Evolutionary conservation across 2,329 filamentous ascomycete genomes (phyloP).

Genomic region (Epichloe sp.): DNA sequence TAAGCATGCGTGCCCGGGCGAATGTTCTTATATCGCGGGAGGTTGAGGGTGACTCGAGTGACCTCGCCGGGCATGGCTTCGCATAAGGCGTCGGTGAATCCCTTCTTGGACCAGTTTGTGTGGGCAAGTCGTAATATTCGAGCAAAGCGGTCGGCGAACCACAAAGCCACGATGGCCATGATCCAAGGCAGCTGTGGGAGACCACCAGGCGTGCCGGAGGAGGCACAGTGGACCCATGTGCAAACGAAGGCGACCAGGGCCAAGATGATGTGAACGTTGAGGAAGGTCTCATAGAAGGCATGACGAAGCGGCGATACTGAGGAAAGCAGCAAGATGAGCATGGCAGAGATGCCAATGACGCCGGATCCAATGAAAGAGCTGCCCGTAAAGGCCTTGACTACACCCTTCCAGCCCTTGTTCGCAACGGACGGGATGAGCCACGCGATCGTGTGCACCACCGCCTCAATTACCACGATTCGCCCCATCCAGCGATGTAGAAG

Average conservation of each 20-base stretch:
- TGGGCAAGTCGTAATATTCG: constrained; percentile 52
- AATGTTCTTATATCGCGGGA: constrained; percentile 53
- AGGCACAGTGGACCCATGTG: constrained; percentile 66
- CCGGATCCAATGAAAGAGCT: constrained; percentile 56
- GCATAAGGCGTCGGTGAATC: constrained; percentile 51
- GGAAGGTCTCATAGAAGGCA: constrained; percentile 94
- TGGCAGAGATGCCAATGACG: constrained; percentile 44
- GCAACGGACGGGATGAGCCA: constrained; percentile 63
- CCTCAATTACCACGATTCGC: constrained; percentile 56
- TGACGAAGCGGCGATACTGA: constrained; percentile 74
- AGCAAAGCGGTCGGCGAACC: constrained; percentile 56
- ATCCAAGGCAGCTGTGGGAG: constrained; percentile 65
- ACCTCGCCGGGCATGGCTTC: constrained; percentile 58
- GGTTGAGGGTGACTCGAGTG: constrained; percentile 54
- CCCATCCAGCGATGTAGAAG: constrained; percentile 60
- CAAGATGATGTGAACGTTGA: constrained; percentile 71
- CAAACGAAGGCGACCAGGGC: constrained; percentile 54
- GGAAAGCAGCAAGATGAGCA: constrained; percentile 54
- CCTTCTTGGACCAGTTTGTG: constrained; percentile 47
- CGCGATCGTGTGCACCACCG: constrained; percentile 53
- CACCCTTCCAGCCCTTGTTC: constrained; percentile 47
- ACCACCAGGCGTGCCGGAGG: constrained; percentile 43
- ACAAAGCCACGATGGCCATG: constrained; percentile 60
- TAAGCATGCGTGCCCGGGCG: constrained; percentile 63
- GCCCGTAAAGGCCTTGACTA: constrained; percentile 38